Evolutionary conservation across 2,329 filamentous ascomycete genomes (phyloP), one percentile per base, ranked within the genome.

Genomic region (Alternaria alternata): DNA sequence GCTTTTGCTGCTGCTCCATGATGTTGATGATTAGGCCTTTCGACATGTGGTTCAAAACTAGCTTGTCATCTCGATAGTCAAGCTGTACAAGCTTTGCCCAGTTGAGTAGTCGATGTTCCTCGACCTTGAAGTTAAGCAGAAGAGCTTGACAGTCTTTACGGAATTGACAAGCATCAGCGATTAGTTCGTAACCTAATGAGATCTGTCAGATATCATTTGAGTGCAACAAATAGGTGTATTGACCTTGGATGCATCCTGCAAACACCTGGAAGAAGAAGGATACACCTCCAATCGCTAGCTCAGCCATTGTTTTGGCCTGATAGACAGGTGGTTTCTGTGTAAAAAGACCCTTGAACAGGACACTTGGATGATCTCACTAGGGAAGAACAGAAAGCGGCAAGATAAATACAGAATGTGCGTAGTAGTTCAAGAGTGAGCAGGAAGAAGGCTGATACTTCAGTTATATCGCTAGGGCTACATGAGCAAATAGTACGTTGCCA

Each of bases 61-160:
- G 62, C 1, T 66, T 62, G 5, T 79, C 73, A 43, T 77, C 74
- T 24, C 67, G 67, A 54, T 76, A 75, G 43, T 74, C 71, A 4
- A 80, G 63, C 5, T 68, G 60, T 3, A 78, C 72, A 7, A 75
- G 65, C 36, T 75, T 68, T 8, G 72, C 78, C 78, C 78, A 80
- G 28, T 80, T 70, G 11, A 80, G 56, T 8, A 80, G 67, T 22
- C 78, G 72, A n/a, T 75, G 69, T 55, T 80, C 72, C 53, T 80
- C 78, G 6, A 76, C 71, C 51, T 75, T 77, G 26, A 80, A 61
- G 20, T 76, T 75, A n/a, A 79, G 69, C 2, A 76, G 67, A 12
- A 79, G 65, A 49, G 74, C 70, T 47, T 79, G 69, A 51, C 65
- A 77, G 28, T 77, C 69, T 5, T 65, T 57, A 6, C 72, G 67